Base-by-base conservation (phyloP, 371 early-diverging fungal species). In the Nematocida sp. region DNA sequence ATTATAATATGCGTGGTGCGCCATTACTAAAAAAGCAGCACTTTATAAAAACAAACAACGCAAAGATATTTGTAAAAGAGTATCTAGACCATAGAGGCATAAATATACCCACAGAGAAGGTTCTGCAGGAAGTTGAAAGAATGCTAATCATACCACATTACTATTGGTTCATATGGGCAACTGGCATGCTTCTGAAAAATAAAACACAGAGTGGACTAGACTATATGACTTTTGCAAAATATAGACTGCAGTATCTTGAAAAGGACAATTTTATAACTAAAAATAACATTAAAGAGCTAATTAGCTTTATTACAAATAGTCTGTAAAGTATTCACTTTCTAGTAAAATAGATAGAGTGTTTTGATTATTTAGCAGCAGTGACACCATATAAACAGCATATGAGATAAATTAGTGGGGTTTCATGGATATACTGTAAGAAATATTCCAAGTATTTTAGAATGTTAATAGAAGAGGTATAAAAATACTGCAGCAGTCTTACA, bases 111-210 rank as follows among this genome's bases (percentile, higher is more conserved):
- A 1, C n/a, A 3, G 20, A 18, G 7, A 45, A 66, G 23, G 44
- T 66, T 33, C 15, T 64, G 18, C n/a, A 58, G 5, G 76, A 75
- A 52, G 20, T 66, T 27, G 52, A 64, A 42, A 75, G 50, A 6
- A 55, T 75, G 56, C 9, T 2, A n/a, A 6, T 0, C 13, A 50
- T 75, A 33, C 4, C 47, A 0, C 62, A 62, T 9, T 75, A 75
- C 56, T 75, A 75, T 50, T 64, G 66, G 76, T 44, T 75, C 39
- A 20, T 75, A 25, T 75, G 76, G 76, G 66, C 47, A 0, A 64
- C 55, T 13, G 39, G 2, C 11, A 62, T 62, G 64, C 3, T 62
- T n/a, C 11, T 62, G 7, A 42, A 6, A 39, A 27, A 62, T 13
- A 33, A 62, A 13, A 39, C 11, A 42, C 0, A 33, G 15, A 40